These are phyloP conservation scores for Gliomastix tumulicola DNA, from an alignment of 2,329 filamentous ascomycete species.

Conservation along the genomic window DNA sequence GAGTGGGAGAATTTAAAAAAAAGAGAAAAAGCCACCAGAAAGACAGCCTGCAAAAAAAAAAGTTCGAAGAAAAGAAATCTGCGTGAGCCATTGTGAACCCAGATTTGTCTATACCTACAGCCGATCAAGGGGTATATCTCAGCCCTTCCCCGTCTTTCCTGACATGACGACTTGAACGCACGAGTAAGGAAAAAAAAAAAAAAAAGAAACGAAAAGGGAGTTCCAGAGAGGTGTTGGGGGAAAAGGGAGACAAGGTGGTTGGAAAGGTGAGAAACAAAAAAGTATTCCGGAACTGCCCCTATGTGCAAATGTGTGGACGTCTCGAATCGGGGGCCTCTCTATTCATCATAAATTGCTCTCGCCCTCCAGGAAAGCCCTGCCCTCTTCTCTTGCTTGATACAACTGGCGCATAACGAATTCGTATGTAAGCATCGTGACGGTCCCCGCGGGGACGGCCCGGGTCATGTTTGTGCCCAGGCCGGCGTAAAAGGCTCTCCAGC, in stretches of 20 bases:
- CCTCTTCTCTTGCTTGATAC: conserved; percentile 20
- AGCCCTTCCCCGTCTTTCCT: conserved; percentile 12
- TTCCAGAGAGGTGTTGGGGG: too few relatives aligned
- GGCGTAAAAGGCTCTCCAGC: conserved; percentile 94
- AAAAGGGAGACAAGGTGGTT: conserved; percentile 1
- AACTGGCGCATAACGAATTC: conserved; percentile 63
- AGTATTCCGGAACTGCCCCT: too few relatives aligned
- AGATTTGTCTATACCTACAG: conserved; percentile 25
- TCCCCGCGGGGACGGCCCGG: conserved; percentile 87
- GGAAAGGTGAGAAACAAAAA: conserved; percentile 1
- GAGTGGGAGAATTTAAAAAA: too few relatives aligned
- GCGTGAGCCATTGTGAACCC: neutral
- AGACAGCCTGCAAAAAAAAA: neutral
- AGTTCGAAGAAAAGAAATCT: too few relatives aligned
- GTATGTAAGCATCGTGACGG: conserved; percentile 96
- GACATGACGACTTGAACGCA: too few relatives aligned
- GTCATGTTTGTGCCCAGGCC: conserved; percentile 98
- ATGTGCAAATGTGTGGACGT: too few relatives aligned
- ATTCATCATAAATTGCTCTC: neutral
- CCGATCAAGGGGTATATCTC: conserved; percentile 27
- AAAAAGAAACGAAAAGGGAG: too few relatives aligned
- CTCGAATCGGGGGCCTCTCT: too few relatives aligned
- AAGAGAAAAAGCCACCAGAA: too few relatives aligned
- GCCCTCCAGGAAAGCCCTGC: conserved; percentile 8
- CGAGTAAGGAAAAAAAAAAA: too few relatives aligned